Evolutionary conservation across 345 rosid genomes (phyloP).

Genomic region (Eucalyptus grandis): DNA sequence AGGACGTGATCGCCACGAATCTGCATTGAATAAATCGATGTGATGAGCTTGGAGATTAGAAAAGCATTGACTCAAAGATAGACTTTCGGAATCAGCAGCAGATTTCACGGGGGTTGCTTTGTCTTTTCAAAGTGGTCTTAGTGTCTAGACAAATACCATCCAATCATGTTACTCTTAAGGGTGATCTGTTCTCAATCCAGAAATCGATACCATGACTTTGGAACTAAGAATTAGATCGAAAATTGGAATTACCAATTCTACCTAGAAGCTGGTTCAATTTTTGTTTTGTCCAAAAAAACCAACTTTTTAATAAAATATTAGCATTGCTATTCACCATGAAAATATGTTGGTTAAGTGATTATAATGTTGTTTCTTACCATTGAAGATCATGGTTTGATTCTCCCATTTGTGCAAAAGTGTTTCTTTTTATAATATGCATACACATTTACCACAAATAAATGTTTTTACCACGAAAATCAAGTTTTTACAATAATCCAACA

Average conservation of each 20-base stretch:
- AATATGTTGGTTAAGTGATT: not conserved
- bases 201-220: not conserved
- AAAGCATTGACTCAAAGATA: not conserved
- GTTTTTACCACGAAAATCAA: not conserved
- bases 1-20: not conserved
- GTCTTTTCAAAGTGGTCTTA: not conserved
- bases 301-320: not conserved
- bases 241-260: not conserved
- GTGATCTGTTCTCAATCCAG: accelerated
- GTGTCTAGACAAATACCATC: not conserved
- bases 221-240: not conserved
- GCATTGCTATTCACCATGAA: not conserved
- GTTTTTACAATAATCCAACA: not conserved
- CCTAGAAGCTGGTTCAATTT: not conserved
- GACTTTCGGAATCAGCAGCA: not conserved
- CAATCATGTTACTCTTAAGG: not conserved
- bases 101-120: not conserved
- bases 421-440: not conserved
- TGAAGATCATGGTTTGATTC: not conserved
- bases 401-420: not conserved
- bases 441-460: not conserved
- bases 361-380: not conserved
- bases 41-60: not conserved
- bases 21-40: not conserved
- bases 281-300: not conserved